phyloP scores from a whole-genome alignment of 768 basidiomycete species.

The Pseudohyphozyma bogoriensis region DNA sequence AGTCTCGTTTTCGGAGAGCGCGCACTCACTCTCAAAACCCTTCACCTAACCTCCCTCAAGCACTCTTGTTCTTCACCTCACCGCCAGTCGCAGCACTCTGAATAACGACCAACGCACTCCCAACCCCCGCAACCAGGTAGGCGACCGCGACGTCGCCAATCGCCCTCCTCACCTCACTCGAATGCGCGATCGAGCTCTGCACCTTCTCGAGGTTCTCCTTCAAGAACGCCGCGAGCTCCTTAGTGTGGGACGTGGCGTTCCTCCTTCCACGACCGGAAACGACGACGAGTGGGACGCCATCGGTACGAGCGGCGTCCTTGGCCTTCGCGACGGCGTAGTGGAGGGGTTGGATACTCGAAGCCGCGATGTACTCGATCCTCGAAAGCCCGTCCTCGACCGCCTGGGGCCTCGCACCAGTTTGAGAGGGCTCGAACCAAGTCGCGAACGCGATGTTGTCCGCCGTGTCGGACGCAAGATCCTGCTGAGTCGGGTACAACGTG shows the following conservation, averaged over 20 bases:
- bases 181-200: not conserved
- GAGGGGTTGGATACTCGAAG: conserved; percentile 4
- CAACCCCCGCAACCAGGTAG: conserved; percentile 5
- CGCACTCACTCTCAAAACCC: not conserved
- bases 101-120: conserved; percentile 7
- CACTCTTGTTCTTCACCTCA: not conserved
- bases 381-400: not conserved
- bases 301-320: not conserved
- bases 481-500: conserved; percentile 19
- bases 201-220: conserved; percentile 5
- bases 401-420: not conserved
- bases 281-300: conserved; percentile 9
- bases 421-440: conserved; percentile 2
- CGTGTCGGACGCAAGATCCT: conserved; percentile 15
- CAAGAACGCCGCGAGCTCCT: conserved; percentile 11
- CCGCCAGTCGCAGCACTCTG: conserved; percentile 2
- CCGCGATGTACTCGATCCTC: conserved; percentile 4
- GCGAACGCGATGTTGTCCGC: conserved; percentile 16
- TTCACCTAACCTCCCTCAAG: not conserved
- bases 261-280: conserved; percentile 17
- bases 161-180: conserved; percentile 21
- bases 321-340: conserved; percentile 5
- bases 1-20: no score
- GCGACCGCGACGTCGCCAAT: conserved; percentile 15
- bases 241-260: conserved; percentile 18